Base-by-base conservation (phyloP, 345 rosid genomes). In the Carallia brachiata region DNA sequence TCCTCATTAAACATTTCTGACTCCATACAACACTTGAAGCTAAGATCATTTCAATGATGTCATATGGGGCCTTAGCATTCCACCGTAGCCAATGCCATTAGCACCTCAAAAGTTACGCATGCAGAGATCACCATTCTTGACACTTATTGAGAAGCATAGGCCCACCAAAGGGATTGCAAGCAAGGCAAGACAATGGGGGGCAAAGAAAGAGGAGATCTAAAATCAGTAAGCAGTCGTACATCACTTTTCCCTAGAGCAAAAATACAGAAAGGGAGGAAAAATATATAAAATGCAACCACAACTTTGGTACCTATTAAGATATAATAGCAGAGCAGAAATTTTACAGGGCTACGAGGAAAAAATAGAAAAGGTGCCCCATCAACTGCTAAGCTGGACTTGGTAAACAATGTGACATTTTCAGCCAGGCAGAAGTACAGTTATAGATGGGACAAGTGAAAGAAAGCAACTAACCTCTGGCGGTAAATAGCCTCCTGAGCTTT, bases 401-500 rank as follows among this genome's bases (percentile, higher is more conserved):
- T 44, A 12, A 44, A 10, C 17, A 44, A 44, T 44, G 50, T 44
- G 17, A 44, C 50, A 10, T 5, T 56, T 27, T 56, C 32, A 69
- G 61, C 67, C 37, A 6, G 2, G 30, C 27, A 31, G 18, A 23
- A 30, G 17, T 53, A 44, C 52, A 2, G 54, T 40, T 65, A n/a
- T 27, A 59, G 40, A 53, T 16, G 50, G 63, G 67, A 68, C 39
- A 58, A 63, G 23, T 2, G 28, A 63, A 62, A 55, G 64, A 53
- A 72, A 74, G 37, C 73, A 48, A 80, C 92, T 77, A 84, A 95
- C 97, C 99, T 92, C 74, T 85, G 91, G 67, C 90, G 97, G 76
- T 86, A 95, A 70, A 92, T 92, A 65, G 98, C 88, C 62, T 95
- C 98, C 71, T 92, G 97, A 32, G 98, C 99, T 82, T 89, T 95